Evolutionary conservation across 495 filamentous ascomycete genomes (phyloP).

Genomic region (Penicillium macrosclerotiorum): DNA sequence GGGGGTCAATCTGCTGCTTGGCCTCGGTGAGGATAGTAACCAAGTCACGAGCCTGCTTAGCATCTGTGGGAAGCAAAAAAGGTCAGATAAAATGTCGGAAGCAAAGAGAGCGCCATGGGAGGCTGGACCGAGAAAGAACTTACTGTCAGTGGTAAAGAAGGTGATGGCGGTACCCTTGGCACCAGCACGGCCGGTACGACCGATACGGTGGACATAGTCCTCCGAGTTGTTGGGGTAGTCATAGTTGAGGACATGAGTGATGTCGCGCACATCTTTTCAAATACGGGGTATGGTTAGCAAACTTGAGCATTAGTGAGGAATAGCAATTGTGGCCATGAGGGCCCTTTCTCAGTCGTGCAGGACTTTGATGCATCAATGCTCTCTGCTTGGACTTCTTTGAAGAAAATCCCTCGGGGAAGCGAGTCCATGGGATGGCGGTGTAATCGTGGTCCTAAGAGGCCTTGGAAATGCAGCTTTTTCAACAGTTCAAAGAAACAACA

Average conservation of each 20-base stretch:
- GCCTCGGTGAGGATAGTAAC: conserved; percentile 88
- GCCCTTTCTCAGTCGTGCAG: conserved; percentile 60
- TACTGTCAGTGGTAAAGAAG: conserved; percentile 97
- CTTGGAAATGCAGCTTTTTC: conserved; percentile 62
- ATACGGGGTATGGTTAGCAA: conserved; percentile 73
- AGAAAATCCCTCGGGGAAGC: conserved; percentile 49
- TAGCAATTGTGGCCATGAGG: conserved; percentile 50
- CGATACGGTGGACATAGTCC: conserved; percentile 97
- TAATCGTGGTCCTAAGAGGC: conserved; percentile 71
- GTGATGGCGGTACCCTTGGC: conserved; percentile 88
- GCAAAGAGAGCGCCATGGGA: conserved; percentile 10
- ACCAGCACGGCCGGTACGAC: conserved; percentile 88
- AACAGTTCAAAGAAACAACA: conserved; percentile 64
- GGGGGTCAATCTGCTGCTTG: conserved; percentile 97
- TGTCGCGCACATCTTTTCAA: conserved; percentile 99
- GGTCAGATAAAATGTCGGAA: conserved; percentile 27
- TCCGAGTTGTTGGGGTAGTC: conserved; percentile 99
- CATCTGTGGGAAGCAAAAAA: conserved; percentile 54
- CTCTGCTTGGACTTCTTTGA: conserved; percentile 60
- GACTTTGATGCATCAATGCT: conserved; percentile 69
- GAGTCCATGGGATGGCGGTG: conserved; percentile 52
- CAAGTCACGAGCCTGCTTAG: conserved; percentile 96
- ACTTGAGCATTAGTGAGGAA: conserved; percentile 40
- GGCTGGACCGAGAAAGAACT: conserved; percentile 42
- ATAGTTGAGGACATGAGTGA: conserved; percentile 99